These are phyloP conservation scores for Uncinocarpus reesii DNA, from an alignment of 2,329 filamentous ascomycete genomes.

Conservation along the genomic window DNA sequence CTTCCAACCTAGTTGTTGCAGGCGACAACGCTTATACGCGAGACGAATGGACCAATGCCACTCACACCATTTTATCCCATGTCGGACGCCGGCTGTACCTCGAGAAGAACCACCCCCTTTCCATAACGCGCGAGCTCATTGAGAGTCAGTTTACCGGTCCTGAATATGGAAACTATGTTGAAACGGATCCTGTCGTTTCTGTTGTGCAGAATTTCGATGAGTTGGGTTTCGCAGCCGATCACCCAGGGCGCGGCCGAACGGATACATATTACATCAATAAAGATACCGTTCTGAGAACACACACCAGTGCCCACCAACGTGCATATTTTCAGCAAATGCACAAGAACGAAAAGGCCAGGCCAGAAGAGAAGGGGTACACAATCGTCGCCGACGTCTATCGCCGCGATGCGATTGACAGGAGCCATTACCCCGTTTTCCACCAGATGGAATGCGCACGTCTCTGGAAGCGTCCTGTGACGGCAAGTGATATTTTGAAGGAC, in stretches of 20 bases:
- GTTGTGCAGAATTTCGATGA: slow-evolving; percentile 90
- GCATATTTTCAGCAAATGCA: slow-evolving; percentile 62
- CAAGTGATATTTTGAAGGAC: slow-evolving; percentile 57
- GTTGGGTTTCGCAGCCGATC: slow-evolving; percentile 78
- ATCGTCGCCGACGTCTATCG: slow-evolving; percentile 93
- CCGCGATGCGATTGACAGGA: slow-evolving; percentile 85
- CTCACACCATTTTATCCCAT: slow-evolving; percentile 61
- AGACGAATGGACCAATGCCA: slow-evolving; percentile 79
- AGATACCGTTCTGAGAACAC: slow-evolving; percentile 73
- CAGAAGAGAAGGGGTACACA: slow-evolving; percentile 59
- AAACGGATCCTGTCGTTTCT: slow-evolving; percentile 71
- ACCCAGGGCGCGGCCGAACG: slow-evolving; percentile 73
- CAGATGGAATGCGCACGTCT: slow-evolving; percentile 94
- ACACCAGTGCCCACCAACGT: slow-evolving; percentile 90
- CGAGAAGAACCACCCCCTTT: slow-evolving; percentile 79
- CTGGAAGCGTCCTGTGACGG: slow-evolving; percentile 62
- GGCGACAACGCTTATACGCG: slow-evolving; percentile 53
- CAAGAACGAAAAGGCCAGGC: slow-evolving; percentile 27
- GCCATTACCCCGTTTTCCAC: slow-evolving; percentile 94
- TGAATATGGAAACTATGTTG: slow-evolving; percentile 65
- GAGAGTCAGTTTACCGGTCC: slow-evolving; percentile 72
- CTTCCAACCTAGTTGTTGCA: slow-evolving; percentile 34
- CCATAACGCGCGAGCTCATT: slow-evolving; percentile 83
- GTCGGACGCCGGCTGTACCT: slow-evolving; percentile 74
- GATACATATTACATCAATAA: slow-evolving; percentile 96